phyloP scores from a whole-genome alignment of 148 eudicot genomes.

The Dianthus caryophyllus region DNA sequence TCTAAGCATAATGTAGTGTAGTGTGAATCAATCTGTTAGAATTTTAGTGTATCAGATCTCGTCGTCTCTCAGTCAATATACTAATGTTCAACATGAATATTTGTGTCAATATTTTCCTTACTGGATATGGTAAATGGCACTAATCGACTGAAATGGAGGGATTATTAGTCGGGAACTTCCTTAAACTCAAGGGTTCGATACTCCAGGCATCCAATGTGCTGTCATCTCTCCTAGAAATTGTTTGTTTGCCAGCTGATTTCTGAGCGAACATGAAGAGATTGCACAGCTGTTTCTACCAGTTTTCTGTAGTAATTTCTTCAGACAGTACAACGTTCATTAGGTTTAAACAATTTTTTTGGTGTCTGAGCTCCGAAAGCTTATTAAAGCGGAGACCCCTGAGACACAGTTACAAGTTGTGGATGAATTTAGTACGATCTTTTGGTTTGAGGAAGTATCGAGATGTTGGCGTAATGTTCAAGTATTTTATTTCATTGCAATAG shows the following conservation, averaged over 20 bases:
- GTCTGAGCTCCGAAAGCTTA: conserved; percentile 2
- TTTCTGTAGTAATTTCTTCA: neutral
- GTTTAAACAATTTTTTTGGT: conserved; percentile 10
- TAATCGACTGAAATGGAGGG: no score
- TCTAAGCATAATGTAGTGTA: neutral
- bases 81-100: neutral
- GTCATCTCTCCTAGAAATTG: conserved; percentile 3
- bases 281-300: neutral
- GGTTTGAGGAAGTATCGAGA: neutral
- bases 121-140: neutral
- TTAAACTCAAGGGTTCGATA: conserved; percentile 1
- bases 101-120: neutral
- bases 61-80: neutral
- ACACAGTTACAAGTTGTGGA: neutral
- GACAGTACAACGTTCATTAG: neutral
- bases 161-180: neutral
- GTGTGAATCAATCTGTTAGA: neutral
- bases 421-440: neutral
- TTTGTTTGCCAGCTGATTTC: neutral
- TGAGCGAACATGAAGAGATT: neutral
- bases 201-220: neutral
- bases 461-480: no score
- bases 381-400: neutral
- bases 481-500: no score
- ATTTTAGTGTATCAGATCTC: conserved; percentile 20